These are phyloP conservation scores for Corymbia citriodora DNA, from an alignment of 441 rosid species.

Conservation along the genomic window DNA sequence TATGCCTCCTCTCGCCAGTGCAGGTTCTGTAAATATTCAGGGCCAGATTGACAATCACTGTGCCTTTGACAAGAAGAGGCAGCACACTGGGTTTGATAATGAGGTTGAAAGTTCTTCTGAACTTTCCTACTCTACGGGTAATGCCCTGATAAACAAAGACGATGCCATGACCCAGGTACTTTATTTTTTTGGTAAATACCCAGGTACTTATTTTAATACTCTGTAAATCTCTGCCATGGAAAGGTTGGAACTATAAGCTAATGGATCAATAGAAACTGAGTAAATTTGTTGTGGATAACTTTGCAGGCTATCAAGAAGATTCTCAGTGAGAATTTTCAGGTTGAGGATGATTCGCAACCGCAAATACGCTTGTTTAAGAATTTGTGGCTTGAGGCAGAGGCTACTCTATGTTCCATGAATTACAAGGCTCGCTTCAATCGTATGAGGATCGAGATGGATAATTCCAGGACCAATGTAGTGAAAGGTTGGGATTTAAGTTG, in stretches of 20 bases:
- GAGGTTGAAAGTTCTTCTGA: conserved; percentile 15
- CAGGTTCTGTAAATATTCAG: conserved; percentile 2
- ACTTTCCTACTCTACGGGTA: conserved; percentile 8
- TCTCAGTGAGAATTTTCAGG: conserved; percentile 55
- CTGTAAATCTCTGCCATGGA: background rate
- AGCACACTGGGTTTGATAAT: conserved; percentile 7
- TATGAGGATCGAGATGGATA: conserved; percentile 50
- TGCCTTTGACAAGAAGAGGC: conserved; percentile 15
- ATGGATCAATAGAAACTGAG: background rate
- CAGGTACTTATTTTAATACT: conserved; percentile 37
- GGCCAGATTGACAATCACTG: conserved; percentile 15
- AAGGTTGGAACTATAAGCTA: background rate
- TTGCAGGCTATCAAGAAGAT: conserved; percentile 72
- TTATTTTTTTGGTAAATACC: background rate
- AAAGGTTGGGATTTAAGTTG: conserved; percentile 30
- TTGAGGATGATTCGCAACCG: conserved; percentile 43
- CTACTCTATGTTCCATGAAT: conserved; percentile 66
- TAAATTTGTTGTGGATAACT: conserved; percentile 3
- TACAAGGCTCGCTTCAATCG: conserved; percentile 66
- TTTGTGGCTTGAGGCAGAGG: conserved; percentile 98
- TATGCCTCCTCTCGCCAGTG: background rate
- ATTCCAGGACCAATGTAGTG: conserved; percentile 18
- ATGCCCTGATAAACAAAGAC: conserved; percentile 27
- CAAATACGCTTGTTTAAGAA: conserved; percentile 69
- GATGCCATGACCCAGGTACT: conserved; percentile 62